phyloP scores from a whole-genome alignment of 2,329 filamentous ascomycete genomes.

The Fusarium sp. region DNA sequence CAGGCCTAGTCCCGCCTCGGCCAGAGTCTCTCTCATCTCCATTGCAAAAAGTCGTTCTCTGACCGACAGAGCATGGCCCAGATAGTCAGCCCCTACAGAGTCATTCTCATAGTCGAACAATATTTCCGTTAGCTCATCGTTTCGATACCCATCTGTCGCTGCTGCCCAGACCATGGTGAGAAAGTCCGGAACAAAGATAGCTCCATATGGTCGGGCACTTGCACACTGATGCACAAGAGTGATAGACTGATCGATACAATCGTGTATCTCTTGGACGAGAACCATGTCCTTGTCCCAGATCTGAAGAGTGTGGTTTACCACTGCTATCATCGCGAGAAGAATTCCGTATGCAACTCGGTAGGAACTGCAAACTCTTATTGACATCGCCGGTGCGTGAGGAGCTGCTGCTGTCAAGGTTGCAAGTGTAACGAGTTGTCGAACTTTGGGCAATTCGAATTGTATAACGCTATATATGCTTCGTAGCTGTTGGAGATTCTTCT shows the following conservation, averaged over 20 bases:
- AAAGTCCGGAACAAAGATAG: conserved; percentile 30
- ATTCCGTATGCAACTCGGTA: conserved; percentile 31
- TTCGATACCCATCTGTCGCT: conserved; percentile 12
- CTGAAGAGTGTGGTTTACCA: conserved; percentile 30
- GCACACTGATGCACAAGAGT: conserved; percentile 25
- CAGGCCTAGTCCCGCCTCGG: background rate
- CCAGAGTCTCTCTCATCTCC: conserved; percentile 11
- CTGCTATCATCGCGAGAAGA: conserved; percentile 19
- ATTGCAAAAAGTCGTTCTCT: conserved; percentile 24
- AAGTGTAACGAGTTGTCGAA: conserved; percentile 9
- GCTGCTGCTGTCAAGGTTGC: conserved; percentile 8
- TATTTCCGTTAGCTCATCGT: conserved; percentile 21
- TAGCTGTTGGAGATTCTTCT: conserved; percentile 14
- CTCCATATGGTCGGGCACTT: conserved; percentile 31
- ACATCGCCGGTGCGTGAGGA: conserved; percentile 2
- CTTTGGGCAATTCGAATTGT: conserved; percentile 24
- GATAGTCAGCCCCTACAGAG: conserved; percentile 27
- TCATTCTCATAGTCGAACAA: conserved; percentile 38
- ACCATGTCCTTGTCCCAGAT: conserved; percentile 11
- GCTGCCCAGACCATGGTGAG: conserved; percentile 38
- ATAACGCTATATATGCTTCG: conserved; percentile 32
- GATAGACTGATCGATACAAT: conserved; percentile 31
- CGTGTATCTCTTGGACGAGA: conserved; percentile 11
- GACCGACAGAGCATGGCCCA: conserved; percentile 25
- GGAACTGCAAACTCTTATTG: background rate